phyloP scores from a whole-genome alignment of 352 stramenopile species.

The Phytopythium kandeliae region DNA sequence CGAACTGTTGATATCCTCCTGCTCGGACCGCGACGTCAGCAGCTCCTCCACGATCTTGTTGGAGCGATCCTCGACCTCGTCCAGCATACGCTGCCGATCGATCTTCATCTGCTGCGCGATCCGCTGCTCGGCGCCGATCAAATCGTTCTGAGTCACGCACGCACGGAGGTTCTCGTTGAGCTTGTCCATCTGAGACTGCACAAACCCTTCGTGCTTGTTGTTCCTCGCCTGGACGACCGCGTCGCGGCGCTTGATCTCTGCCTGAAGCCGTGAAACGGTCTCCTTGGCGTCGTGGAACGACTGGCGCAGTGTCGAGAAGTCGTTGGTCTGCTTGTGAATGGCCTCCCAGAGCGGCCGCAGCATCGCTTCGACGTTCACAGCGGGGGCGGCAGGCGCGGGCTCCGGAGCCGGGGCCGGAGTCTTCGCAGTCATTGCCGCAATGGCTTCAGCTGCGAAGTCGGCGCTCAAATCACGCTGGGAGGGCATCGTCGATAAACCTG shows the following conservation, averaged over 20 bases:
- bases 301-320: slow-evolving; percentile 53
- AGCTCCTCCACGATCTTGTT: slow-evolving; percentile 69
- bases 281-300: slow-evolving; percentile 70
- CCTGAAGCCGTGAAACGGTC: slow-evolving; percentile 60
- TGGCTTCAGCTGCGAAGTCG: slow-evolving; percentile 11
- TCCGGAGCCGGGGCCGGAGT: not conserved
- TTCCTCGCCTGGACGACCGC: slow-evolving; percentile 73
- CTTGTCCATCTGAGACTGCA: slow-evolving; percentile 75
- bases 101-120: slow-evolving; percentile 73
- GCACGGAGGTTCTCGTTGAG: slow-evolving; percentile 67
- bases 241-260: slow-evolving; percentile 79
- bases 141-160: slow-evolving; percentile 72
- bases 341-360: slow-evolving; percentile 71
- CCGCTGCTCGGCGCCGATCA: slow-evolving; percentile 68
- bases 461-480: slow-evolving; percentile 21
- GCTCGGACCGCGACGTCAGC: slow-evolving; percentile 48
- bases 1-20: slow-evolving; percentile 81
- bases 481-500: slow-evolving; percentile 10
- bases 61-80: slow-evolving; percentile 51
- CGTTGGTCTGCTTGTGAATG: slow-evolving; percentile 76
- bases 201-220: slow-evolving; percentile 60
- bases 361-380: slow-evolving; percentile 23
- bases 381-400: not conserved
- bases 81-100: slow-evolving; percentile 45
- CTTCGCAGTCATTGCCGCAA: not conserved